Evolutionary conservation across 768 basidiomycete genomes (phyloP).

Genomic region (Postia placenta): DNA sequence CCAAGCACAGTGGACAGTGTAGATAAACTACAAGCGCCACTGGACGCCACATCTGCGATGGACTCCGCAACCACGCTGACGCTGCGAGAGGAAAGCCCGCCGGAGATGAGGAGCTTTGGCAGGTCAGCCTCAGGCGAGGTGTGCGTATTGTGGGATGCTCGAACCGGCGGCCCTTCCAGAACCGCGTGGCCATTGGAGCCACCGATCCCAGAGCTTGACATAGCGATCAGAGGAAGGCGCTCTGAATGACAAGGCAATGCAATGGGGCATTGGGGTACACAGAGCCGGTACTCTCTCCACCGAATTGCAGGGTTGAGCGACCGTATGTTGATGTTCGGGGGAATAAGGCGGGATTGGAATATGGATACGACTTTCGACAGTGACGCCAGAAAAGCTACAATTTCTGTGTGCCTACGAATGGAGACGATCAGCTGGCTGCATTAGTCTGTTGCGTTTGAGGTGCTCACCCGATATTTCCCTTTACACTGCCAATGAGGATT

Average conservation of each 20-base stretch:
- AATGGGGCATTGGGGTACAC: constrained; percentile 26
- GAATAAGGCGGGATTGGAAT: constrained; percentile 29
- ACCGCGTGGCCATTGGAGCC: constrained; percentile 39
- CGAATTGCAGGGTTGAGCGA: constrained; percentile 31
- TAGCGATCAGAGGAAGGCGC: constrained; percentile 28
- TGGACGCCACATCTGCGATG: constrained; percentile 1
- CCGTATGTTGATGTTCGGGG: constrained; percentile 34
- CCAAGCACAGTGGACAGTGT: constrained; percentile 3
- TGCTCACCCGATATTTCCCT: constrained; percentile 40
- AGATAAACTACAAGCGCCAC: neutral
- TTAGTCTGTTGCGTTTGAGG: neutral
- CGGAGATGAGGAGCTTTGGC: constrained; percentile 3
- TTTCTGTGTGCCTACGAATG: constrained; percentile 38
- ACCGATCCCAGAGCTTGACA: constrained; percentile 39
- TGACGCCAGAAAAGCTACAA: constrained; percentile 38
- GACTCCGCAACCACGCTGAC: neutral
- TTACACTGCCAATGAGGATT: constrained; percentile 37
- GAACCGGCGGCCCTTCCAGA: constrained; percentile 28
- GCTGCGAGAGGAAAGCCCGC: constrained; percentile 9
- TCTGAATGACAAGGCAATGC: constrained; percentile 19
- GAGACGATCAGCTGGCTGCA: neutral
- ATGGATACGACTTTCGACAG: constrained; percentile 38
- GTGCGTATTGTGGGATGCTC: neutral
- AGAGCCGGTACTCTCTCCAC: constrained; percentile 33
- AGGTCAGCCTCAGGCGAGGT: neutral